Evolutionary conservation across 768 basidiomycete species (phyloP).

Genomic region (Neoboletus magnificus): DNA sequence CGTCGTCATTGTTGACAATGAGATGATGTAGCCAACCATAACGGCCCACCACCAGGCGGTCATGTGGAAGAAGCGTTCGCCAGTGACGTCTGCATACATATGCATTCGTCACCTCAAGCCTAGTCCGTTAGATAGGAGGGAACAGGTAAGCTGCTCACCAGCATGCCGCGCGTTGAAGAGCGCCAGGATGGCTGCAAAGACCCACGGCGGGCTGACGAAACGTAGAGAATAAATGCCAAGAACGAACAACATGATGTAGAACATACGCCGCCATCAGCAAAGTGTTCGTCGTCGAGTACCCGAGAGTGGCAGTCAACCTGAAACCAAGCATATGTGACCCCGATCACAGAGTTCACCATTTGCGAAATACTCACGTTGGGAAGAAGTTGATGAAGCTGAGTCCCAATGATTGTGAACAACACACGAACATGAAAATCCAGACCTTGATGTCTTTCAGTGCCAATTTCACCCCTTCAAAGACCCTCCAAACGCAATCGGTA

Average conservation of each 20-base stretch:
- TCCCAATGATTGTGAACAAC: slow-evolving; percentile 50
- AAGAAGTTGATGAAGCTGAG: slow-evolving; percentile 64
- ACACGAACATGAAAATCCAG: slow-evolving; percentile 50
- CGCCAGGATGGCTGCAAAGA: slow-evolving; percentile 48
- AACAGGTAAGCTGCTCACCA: slow-evolving; percentile 25
- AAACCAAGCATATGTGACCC: background rate
- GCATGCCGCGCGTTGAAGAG: slow-evolving; percentile 57
- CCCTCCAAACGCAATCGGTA: slow-evolving; percentile 1
- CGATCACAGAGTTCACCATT: background rate
- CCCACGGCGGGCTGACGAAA: slow-evolving; percentile 55
- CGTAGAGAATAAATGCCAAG: background rate
- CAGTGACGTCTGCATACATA: slow-evolving; percentile 44
- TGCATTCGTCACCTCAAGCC: background rate
- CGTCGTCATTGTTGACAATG: slow-evolving; percentile 49
- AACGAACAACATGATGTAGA: background rate
- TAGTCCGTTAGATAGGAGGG: background rate
- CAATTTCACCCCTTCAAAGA: slow-evolving; percentile 37
- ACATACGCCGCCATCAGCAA: slow-evolving; percentile 58
- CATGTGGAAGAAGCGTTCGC: slow-evolving; percentile 65
- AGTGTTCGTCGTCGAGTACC: slow-evolving; percentile 57
- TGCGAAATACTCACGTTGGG: slow-evolving; percentile 38
- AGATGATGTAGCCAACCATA: slow-evolving; percentile 60
- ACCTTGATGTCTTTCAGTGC: slow-evolving; percentile 58
- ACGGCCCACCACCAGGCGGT: slow-evolving; percentile 56
- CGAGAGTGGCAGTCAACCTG: slow-evolving; percentile 58